Evolutionary conservation across 495 filamentous ascomycete species (phyloP).

Genomic region (Recurvomyces mirabilis): DNA sequence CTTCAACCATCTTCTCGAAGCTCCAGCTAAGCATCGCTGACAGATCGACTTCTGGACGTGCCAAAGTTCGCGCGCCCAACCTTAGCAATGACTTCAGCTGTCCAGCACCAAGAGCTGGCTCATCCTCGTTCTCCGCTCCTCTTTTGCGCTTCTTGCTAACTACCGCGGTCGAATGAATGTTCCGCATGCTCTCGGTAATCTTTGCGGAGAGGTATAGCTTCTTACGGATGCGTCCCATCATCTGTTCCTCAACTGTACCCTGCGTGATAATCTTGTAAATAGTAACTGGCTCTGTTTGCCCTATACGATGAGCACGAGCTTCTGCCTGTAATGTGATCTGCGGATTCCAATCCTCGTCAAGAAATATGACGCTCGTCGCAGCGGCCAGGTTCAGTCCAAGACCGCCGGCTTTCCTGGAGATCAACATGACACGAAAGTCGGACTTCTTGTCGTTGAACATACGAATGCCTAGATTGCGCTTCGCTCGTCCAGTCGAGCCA

Average conservation of each 20-base stretch:
- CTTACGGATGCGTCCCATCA: slow-evolving; percentile 52
- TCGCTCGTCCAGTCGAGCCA: slow-evolving; percentile 42
- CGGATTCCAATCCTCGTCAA: slow-evolving; percentile 60
- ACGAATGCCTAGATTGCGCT: slow-evolving; percentile 46
- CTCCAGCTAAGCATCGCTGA: slow-evolving; percentile 50
- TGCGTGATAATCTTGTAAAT: slow-evolving; percentile 49
- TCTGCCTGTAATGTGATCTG: slow-evolving; percentile 51
- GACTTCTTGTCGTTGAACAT: slow-evolving; percentile 42
- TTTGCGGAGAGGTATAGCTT: slow-evolving; percentile 56
- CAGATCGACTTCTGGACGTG: slow-evolving; percentile 41
- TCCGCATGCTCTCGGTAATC: slow-evolving; percentile 48
- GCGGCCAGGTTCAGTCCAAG: slow-evolving; percentile 52
- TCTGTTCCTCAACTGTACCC: slow-evolving; percentile 53
- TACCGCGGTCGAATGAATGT: slow-evolving; percentile 33
- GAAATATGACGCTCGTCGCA: slow-evolving; percentile 50
- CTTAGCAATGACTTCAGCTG: slow-evolving; percentile 49
- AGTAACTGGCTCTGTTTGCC: slow-evolving; percentile 45
- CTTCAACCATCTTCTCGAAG: slow-evolving; percentile 42
- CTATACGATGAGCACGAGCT: slow-evolving; percentile 49
- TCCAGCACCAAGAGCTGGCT: slow-evolving; percentile 40
- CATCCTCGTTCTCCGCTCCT: slow-evolving; percentile 26
- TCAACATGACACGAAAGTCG: slow-evolving; percentile 49
- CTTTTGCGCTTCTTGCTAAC: slow-evolving; percentile 25
- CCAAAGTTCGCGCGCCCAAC: slow-evolving; percentile 44
- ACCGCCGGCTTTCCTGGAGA: slow-evolving; percentile 54